Base-by-base conservation (phyloP, 805 yeast species). In the Ogataea neopini region DNA sequence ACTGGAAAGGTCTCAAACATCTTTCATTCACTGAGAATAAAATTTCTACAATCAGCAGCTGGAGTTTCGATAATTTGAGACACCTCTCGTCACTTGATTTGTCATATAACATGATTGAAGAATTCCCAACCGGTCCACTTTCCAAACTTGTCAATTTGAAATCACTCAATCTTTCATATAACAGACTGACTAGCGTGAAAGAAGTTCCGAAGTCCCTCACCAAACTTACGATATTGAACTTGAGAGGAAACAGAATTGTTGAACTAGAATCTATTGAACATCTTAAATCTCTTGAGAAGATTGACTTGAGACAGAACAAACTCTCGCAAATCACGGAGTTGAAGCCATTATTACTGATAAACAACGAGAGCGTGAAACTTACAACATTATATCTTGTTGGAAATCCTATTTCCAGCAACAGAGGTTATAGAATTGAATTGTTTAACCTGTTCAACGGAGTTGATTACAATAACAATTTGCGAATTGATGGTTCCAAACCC, bases 401-500 rank as follows among this genome's bases (percentile, higher is more conserved):
- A 26, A 80, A 80, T 54, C 69, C 71, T 0, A 45, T 69, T 18
- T 57, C 68, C 6, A 52, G 51, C 17, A 60, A 57, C 40, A 43
- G 80, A 65, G 69, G 75, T 54, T 79, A 76, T 53, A 60, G 86
- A 49, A 71, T 73, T 14, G 84, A 81, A 38, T 58, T 80, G 11
- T 80, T 80, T 64, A 80, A 81, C 60, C 61, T 80, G 43, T 69
- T 77, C 53, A 79, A 79, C 57, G 84, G 83, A 7, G 74, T 77
- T 33, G 72, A 69, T 47, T 74, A 73, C 49, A 68, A 69, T 19
- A 78, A 78, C 52, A 58, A 58, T 6, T 58, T 80, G 49, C 76
- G 76, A 53, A 75, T 80, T 32, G 85, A 80, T 59, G 84, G 82
- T 37, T 78, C 84, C 3, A 62, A 76, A 44, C 85, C 86, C 0